A percentile compares a stretch with the other conserved stretches of the same genome.
These are phyloP conservation scores for Hymenoscyphus fraxineus DNA, from an alignment of 2,329 filamentous ascomycete genomes.

Conservation along the genomic window DNA sequence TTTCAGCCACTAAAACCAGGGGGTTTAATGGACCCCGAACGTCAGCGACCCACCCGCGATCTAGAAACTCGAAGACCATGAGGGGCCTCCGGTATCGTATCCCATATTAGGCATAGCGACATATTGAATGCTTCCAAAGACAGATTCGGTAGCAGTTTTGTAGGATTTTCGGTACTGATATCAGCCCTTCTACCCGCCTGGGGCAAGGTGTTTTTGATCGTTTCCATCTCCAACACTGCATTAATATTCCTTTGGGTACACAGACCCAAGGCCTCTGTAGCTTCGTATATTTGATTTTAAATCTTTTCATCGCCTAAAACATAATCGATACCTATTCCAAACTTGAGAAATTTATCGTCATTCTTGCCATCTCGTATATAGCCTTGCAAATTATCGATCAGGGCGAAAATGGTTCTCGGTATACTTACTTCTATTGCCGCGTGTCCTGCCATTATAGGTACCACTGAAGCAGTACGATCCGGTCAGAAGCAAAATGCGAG, in stretches of 20 bases:
- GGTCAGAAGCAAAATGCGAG: slow-evolving; percentile 43
- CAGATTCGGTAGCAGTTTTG: neutral
- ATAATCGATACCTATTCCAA: neutral
- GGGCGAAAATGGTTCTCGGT: slow-evolving; percentile 26
- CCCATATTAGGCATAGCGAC: neutral
- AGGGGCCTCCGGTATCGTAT: neutral
- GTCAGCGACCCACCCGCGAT: neutral
- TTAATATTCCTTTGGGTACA: neutral
- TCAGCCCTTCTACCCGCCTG: neutral
- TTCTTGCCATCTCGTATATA: neutral
- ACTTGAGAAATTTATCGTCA: neutral
- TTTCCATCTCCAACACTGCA: neutral
- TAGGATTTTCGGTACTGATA: neutral
- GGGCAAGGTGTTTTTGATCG: neutral
- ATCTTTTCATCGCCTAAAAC: neutral
- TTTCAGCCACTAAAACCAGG: neutral
- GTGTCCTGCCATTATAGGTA: slow-evolving; percentile 44
- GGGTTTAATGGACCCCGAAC: neutral
- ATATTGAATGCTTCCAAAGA: neutral
- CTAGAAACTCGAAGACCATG: neutral
- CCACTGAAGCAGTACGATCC: slow-evolving; percentile 42
- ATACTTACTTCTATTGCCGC: slow-evolving; percentile 34
- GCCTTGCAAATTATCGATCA: neutral
- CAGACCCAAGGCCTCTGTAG: neutral
- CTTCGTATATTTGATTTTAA: neutral